These are phyloP conservation scores for Acer saccharum DNA, from an alignment of 345 rosid genomes.

Conservation along the genomic window DNA sequence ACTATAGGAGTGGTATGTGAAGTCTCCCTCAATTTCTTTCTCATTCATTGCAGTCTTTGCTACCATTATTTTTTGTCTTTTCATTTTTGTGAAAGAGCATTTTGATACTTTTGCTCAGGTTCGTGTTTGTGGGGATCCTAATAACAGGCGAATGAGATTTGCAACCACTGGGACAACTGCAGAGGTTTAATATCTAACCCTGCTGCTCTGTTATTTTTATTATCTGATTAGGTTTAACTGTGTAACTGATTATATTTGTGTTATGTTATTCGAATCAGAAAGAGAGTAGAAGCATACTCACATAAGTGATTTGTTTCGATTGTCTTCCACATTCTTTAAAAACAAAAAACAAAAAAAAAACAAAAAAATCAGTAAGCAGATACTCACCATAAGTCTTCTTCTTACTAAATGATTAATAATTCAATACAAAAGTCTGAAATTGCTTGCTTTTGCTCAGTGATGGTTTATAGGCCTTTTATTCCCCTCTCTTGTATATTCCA, in stretches of 20 bases:
- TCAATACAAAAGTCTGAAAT: neutral
- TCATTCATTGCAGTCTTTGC: constrained; percentile 12
- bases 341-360: too few relatives aligned
- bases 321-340: neutral
- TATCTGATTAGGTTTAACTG: neutral
- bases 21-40: constrained; percentile 16
- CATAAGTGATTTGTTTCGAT: neutral
- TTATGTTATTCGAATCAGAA: neutral
- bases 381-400: neutral
- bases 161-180: constrained; percentile 89
- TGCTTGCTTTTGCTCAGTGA: neutral
- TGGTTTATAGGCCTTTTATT: neutral
- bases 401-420: neutral
- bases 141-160: constrained; percentile 42
- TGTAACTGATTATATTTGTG: neutral
- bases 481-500: neutral
- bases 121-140: constrained; percentile 52
- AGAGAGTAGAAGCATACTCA: neutral
- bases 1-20: constrained; percentile 90
- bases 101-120: constrained; percentile 47
- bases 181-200: constrained; percentile 53
- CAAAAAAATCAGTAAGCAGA: neutral
- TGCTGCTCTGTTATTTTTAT: neutral
- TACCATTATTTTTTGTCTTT: neutral
- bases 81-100: constrained; percentile 2